Percentiles rank a stretch among this genome's conserved stretches.
Evolutionary conservation across 2,329 filamentous ascomycete species (phyloP).

Genomic region (Diaporthe batatas): DNA sequence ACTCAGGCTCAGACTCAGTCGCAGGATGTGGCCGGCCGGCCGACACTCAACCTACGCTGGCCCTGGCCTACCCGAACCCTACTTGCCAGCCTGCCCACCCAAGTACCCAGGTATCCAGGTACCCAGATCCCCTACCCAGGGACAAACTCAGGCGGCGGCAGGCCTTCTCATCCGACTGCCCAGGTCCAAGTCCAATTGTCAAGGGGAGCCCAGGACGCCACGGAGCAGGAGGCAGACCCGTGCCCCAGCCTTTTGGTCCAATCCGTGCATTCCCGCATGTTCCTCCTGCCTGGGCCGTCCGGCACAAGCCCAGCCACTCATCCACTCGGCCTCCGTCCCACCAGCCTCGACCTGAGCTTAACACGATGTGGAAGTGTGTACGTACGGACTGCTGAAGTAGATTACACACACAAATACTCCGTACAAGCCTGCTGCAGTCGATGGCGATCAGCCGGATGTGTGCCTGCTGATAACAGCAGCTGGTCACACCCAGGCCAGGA

Average conservation of each 20-base stretch:
- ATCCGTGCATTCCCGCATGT: constrained; percentile 21
- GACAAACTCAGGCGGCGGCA: background rate
- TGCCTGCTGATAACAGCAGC: constrained; percentile 8
- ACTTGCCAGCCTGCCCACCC: background rate
- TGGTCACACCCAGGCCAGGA: background rate
- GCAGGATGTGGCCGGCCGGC: constrained; percentile 28
- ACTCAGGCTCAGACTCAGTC: constrained; percentile 22
- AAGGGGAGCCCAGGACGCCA: background rate
- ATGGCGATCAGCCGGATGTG: constrained; percentile 16
- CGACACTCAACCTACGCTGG: constrained; percentile 27
- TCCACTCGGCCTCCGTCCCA: too few relatives aligned
- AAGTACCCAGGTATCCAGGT: background rate
- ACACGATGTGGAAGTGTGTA: background rate
- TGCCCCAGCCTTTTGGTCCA: background rate
- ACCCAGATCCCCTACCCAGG: background rate
- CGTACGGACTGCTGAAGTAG: too few relatives aligned
- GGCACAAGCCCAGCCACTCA: constrained; percentile 20
- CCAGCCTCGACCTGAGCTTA: background rate
- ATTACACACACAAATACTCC: too few relatives aligned
- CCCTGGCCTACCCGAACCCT: constrained; percentile 1
- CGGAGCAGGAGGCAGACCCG: constrained; percentile 2
- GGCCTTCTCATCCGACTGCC: constrained; percentile 6
- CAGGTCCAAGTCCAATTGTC: background rate
- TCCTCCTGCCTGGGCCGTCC: constrained; percentile 24
- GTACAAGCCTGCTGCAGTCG: constrained; percentile 6